phyloP scores from a whole-genome alignment of 2,329 filamentous ascomycete genomes.

The Ceratocystis albifundus region DNA sequence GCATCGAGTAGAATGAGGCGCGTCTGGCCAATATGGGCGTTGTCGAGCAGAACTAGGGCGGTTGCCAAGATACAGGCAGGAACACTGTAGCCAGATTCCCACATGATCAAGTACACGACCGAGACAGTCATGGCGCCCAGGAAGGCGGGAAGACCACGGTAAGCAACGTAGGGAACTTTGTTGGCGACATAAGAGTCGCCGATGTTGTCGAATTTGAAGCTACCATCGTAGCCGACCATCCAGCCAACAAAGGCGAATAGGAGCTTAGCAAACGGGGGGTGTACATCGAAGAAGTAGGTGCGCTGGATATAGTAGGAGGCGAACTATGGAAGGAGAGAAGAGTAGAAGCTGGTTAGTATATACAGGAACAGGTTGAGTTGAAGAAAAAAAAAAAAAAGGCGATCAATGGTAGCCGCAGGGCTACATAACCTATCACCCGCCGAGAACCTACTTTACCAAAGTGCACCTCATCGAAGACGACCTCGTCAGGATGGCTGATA shows the following conservation, averaged over 20 bases:
- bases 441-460: constrained; percentile 76
- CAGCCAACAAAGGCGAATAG: constrained; percentile 94
- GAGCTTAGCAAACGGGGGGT: constrained; percentile 95
- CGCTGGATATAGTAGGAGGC: constrained; percentile 79
- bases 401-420: neutral
- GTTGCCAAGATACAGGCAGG: constrained; percentile 83
- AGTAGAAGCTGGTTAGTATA: constrained; percentile 17
- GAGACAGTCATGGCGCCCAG: constrained; percentile 87
- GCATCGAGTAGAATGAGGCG: constrained; percentile 90
- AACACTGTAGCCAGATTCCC: constrained; percentile 96
- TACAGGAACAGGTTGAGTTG: neutral
- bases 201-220: constrained; percentile 98
- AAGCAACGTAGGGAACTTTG: constrained; percentile 94
- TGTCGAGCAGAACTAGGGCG: constrained; percentile 83
- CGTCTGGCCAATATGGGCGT: constrained; percentile 94
- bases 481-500: constrained; percentile 87
- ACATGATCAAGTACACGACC: constrained; percentile 96
- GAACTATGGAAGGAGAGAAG: constrained; percentile 38
- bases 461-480: constrained; percentile 98
- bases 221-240: constrained; percentile 92
- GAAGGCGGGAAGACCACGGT: constrained; percentile 82
- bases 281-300: constrained; percentile 99
- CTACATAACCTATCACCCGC: neutral
- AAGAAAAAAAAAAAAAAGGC: too few relatives aligned
- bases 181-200: constrained; percentile 96